phyloP scores from a whole-genome alignment of 1,139 yeast species.

The Blastobotrys elegans region DNA sequence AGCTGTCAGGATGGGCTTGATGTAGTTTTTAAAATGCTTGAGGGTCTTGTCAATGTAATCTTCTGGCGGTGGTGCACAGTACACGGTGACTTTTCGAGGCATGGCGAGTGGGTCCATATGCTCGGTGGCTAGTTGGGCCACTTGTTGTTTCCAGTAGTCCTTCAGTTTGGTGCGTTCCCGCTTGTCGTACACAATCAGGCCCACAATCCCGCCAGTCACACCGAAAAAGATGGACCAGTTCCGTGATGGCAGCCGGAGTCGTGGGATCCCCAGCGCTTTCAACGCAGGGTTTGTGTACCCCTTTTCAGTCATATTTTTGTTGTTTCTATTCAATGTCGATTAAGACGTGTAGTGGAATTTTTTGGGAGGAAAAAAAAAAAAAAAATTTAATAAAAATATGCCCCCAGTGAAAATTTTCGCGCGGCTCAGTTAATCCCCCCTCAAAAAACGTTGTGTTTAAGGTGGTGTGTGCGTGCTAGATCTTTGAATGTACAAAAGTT shows the following conservation, averaged over 20 bases:
- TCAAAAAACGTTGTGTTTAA: too few species aligned
- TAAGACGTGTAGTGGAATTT: too few species aligned
- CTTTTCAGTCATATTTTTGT: background rate
- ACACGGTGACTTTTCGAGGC: constrained; percentile 77
- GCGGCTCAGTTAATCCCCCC: too few species aligned
- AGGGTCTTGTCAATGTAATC: constrained; percentile 78
- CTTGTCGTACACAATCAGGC: constrained; percentile 76
- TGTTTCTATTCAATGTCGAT: too few species aligned
- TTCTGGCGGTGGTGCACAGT: constrained; percentile 93
- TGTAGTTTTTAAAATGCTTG: constrained; percentile 67
- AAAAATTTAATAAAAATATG: background rate
- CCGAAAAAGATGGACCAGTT: constrained; percentile 93
- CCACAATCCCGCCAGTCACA: constrained; percentile 57
- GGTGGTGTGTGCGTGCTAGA: too few species aligned
- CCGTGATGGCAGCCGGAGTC: constrained; percentile 74
- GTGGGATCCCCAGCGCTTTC: constrained; percentile 78
- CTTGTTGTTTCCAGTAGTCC: constrained; percentile 59
- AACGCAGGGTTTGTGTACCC: constrained; percentile 78
- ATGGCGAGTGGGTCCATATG: constrained; percentile 45
- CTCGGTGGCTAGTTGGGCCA: constrained; percentile 45
- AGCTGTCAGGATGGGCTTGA: constrained; percentile 82
- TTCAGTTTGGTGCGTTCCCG: constrained; percentile 64
- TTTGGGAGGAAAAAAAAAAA: background rate
- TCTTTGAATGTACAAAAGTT: too few species aligned
- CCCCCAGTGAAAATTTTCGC: background rate